Conservation (phyloP, 768 basidiomycete species). For the Rhizopogon vinicolor region DNA sequence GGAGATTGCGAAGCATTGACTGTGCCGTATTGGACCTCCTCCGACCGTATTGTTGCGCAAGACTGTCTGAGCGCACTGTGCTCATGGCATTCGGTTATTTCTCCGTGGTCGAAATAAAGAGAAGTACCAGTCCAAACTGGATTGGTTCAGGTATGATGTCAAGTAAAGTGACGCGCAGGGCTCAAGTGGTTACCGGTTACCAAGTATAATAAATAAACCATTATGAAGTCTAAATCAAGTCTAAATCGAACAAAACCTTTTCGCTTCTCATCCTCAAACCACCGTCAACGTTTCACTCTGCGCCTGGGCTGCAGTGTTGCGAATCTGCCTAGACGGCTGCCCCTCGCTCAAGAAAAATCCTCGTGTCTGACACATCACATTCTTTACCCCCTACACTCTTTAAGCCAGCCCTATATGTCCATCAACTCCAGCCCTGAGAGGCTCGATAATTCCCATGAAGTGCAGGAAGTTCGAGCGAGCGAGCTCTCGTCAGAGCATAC, state of each 20-base stretch:
- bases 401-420: background rate
- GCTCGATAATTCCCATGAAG: conserved; percentile 12
- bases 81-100: conserved; percentile 37
- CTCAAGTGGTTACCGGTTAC: background rate
- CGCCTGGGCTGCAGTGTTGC: background rate
- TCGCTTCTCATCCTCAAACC: background rate
- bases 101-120: background rate
- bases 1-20: conserved; percentile 47
- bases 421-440: background rate
- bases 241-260: no score
- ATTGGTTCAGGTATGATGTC: background rate
- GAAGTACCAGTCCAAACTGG: no score
- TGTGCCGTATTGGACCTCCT: conserved; percentile 75
- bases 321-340: background rate
- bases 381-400: background rate
- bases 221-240: no score
- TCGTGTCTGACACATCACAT: background rate
- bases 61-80: conserved; percentile 61
- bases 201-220: background rate
- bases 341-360: background rate
- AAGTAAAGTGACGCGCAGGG: background rate
- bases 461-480: conserved; percentile 8
- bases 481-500: conserved; percentile 10
- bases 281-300: background rate
- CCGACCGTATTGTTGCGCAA: conserved; percentile 46